Conservation (phyloP, 352 stramenopile species). For the Phytophthora sojae region DNA sequence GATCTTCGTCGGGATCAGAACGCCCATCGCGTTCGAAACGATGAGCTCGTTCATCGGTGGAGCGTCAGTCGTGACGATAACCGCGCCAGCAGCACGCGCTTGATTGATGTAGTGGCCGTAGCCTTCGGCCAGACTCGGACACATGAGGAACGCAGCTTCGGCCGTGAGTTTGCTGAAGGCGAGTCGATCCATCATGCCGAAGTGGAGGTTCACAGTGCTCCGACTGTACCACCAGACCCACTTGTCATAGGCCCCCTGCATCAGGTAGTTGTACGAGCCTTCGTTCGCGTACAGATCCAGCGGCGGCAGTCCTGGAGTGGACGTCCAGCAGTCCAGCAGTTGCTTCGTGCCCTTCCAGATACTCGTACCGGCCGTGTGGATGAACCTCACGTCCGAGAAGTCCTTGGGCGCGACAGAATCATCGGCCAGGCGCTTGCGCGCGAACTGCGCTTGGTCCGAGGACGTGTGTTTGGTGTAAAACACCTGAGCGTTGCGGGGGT, state of each 20-base stretch:
- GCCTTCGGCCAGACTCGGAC: not conserved
- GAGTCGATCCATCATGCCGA: not conserved
- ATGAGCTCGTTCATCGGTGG: slow-evolving; percentile 3
- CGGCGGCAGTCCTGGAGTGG: not conserved
- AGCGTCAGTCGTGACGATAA: not conserved
- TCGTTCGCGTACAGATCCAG: slow-evolving; percentile 2
- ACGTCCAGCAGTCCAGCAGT: slow-evolving; percentile 3
- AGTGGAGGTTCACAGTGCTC: not conserved
- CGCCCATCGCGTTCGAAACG: not conserved
- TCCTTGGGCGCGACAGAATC: not conserved
- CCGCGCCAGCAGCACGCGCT: not conserved
- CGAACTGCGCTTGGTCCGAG: slow-evolving; percentile 1
- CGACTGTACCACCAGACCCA: slow-evolving; percentile 4
- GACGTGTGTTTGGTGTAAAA: slow-evolving; percentile 5
- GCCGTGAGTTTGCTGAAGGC: slow-evolving; percentile 1
- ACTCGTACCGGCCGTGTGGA: not conserved
- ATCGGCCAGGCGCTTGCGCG: not conserved
- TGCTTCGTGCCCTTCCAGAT: slow-evolving; percentile 1
- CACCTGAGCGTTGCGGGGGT: not conserved
- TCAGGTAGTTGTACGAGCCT: slow-evolving; percentile 1
- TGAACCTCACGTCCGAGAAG: not conserved
- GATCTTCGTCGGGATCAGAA: not conserved
- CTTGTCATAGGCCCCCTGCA: not conserved
- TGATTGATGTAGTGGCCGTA: slow-evolving; percentile 1
- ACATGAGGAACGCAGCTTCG: slow-evolving; percentile 1